Evolutionary conservation across 2,329 filamentous ascomycete genomes (phyloP).

Genomic region (Elsinoe fawcettii): DNA sequence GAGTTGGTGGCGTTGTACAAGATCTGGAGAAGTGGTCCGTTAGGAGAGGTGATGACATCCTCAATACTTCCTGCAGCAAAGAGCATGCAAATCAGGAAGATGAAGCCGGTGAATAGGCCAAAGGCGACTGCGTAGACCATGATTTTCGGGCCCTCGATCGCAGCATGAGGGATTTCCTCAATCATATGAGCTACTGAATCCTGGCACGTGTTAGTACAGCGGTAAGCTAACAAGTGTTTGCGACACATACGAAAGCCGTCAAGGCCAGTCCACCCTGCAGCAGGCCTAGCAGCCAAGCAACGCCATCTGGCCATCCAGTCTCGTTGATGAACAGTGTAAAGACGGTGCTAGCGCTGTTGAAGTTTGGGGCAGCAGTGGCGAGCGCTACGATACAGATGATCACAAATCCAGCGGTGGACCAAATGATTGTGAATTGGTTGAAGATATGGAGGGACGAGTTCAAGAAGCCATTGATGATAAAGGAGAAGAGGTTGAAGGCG

Average conservation of each 20-base stretch:
- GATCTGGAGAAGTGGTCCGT: conserved; percentile 30
- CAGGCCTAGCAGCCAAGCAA: conserved; percentile 38
- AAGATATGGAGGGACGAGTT: conserved; percentile 55
- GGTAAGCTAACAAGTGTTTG: background rate
- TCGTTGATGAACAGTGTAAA: conserved; percentile 60
- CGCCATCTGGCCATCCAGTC: conserved; percentile 33
- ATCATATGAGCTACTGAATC: conserved; percentile 47
- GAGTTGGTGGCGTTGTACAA: conserved; percentile 30
- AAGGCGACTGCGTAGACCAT: conserved; percentile 33
- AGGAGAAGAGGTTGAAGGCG: conserved; percentile 52
- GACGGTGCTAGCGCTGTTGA: conserved; percentile 56
- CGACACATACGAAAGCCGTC: conserved; percentile 35
- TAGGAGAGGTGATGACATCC: conserved; percentile 26
- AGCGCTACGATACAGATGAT: conserved; percentile 64
- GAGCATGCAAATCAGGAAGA: conserved; percentile 31
- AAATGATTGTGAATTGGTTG: conserved; percentile 62
- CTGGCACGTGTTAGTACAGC: background rate
- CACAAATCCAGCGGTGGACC: conserved; percentile 61
- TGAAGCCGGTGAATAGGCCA: conserved; percentile 30
- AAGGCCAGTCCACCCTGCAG: conserved; percentile 31
- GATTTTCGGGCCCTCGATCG: conserved; percentile 29
- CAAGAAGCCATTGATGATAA: conserved; percentile 58
- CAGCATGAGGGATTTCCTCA: conserved; percentile 32
- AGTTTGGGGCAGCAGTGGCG: conserved; percentile 57
- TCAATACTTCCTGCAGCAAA: conserved; percentile 30